phyloP scores from a whole-genome alignment of 129 eudicot genomes.

The Helichrysum umbraculigerum region DNA sequence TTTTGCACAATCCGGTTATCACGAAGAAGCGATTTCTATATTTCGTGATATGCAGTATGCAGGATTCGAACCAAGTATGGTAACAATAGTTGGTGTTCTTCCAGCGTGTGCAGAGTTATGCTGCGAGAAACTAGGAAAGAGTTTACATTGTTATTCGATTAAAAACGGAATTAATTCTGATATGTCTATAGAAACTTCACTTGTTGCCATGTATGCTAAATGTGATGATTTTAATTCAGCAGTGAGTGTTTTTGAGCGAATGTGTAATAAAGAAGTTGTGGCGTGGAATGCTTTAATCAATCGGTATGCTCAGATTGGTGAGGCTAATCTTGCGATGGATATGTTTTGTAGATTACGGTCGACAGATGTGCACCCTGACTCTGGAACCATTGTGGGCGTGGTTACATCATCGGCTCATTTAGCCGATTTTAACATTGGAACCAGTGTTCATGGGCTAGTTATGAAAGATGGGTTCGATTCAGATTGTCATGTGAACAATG shows the following conservation, averaged over 20 bases:
- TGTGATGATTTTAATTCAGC: conserved; percentile 44
- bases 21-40: conserved; percentile 50
- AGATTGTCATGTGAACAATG: conserved; percentile 59
- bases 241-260: conserved; percentile 40
- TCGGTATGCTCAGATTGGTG: conserved; percentile 56
- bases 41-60: conserved; percentile 60
- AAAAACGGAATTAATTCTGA: conserved; percentile 41
- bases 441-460: conserved; percentile 50
- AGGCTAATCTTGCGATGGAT: conserved; percentile 41
- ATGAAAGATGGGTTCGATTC: conserved; percentile 54
- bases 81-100: conserved; percentile 58
- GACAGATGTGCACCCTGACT: conserved; percentile 49
- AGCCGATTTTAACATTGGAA: conserved; percentile 49
- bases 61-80: conserved; percentile 48
- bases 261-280: conserved; percentile 52
- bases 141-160: conserved; percentile 60
- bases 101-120: conserved; percentile 63
- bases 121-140: conserved; percentile 47
- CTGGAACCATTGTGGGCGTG: conserved; percentile 60
- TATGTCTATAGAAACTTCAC: conserved; percentile 46
- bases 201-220: conserved; percentile 78
- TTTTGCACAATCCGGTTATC: conserved; percentile 54
- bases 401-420: conserved; percentile 50
- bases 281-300: conserved; percentile 71
- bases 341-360: conserved; percentile 39